Evolutionary conservation across 306 rosid genomes (phyloP), one percentile per base, ranked within the genome.

Genomic region (Glycyrrhiza uralensis): DNA sequence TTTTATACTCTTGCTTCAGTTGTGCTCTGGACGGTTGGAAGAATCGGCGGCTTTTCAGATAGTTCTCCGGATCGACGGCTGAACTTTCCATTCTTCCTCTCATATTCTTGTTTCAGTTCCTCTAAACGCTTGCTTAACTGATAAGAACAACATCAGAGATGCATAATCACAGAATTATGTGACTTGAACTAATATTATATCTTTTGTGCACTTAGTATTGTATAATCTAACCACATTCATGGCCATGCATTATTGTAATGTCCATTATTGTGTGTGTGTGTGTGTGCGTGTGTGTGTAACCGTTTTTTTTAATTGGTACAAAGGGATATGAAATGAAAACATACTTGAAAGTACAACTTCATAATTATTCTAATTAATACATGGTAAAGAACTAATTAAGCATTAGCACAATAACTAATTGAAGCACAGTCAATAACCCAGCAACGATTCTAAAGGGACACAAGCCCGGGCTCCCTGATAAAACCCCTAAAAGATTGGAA

Each of bases 41-140:
- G 78, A 38, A 69, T 45, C 49, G 64, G 61, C 49, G 64, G 61
- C 70, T 87, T 78, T 77, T 51, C 76, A 42, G 72, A 47, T 24
- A 44, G 26, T 44, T 69, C 88, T 13, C 75, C 26, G 4, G 81
- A 60, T 55, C 66, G 71, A 69, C 66, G 71, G 66, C 38, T 61
- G 14, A 17, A 12, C 76, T 81, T 90, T 47, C 88, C 94, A 15
- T 83, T 83, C 83, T 87, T 85, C 77, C 71, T 80, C 79, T 93
- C 94, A 42, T 93, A 91, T 71, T 87, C 87, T 36, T 56, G 83
- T 72, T 51, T 84, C 79, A 89, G 74, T 69, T 87, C 96, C 80
- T 86, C 91, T 79, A 93, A 85, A 54, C 90, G 89, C 77, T 75
- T 89, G 13, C 96, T 86, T 50, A 93, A 87, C 98, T 93, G 71